Base-by-base conservation (phyloP, 2,329 filamentous ascomycete species). In the Pseudogymnoascus sp. region DNA sequence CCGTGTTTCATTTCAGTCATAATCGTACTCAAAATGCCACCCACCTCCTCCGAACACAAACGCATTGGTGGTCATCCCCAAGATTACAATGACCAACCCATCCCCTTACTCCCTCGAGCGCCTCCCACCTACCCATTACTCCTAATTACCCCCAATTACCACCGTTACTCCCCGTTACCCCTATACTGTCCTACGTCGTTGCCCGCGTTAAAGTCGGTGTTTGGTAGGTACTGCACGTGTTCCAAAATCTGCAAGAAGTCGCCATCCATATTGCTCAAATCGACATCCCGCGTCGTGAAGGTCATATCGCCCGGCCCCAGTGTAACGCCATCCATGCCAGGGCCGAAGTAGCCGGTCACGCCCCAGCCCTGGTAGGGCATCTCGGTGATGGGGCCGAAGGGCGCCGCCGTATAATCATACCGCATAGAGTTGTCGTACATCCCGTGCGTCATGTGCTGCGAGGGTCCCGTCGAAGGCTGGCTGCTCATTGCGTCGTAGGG, bases 1-100 rank as follows among this genome's bases (percentile, higher is more conserved):
- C 50, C 50, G n/a, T 56, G 46, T 53, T 56, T 56, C 50, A 22
- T 56, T 33, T 56, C 50, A 22, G 50, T 56, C 50, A 56, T 56
- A 19, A 56, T 35, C 50, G 28, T 56, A 56, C n/a, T 56, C 50
- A 56, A 22, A 35, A 33, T 33, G 10, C 50, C 50, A 56, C n/a
- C 50, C 50, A 33, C 6, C 50, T 56, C 26, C 14, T 4, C 46
- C 14, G 11, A 14, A 35, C 50, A 56, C 10, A 35, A 56, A 33
- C 50, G 6, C n/a, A 35, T 33, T 22, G 50, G 50, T 19, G 26
- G 50, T 33, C n/a, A 35, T 31, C 10, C 50, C 26, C 50, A 10
- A 56, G 26, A 56, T 16, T 56, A 31, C 46, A 56, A 8, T 4
- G 28, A 56, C 28, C 50, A 33, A 6, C 28, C 14, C 10, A 19